Conservation (phyloP, 2,329 filamentous ascomycete species). For the Trichoderma sp. region DNA sequence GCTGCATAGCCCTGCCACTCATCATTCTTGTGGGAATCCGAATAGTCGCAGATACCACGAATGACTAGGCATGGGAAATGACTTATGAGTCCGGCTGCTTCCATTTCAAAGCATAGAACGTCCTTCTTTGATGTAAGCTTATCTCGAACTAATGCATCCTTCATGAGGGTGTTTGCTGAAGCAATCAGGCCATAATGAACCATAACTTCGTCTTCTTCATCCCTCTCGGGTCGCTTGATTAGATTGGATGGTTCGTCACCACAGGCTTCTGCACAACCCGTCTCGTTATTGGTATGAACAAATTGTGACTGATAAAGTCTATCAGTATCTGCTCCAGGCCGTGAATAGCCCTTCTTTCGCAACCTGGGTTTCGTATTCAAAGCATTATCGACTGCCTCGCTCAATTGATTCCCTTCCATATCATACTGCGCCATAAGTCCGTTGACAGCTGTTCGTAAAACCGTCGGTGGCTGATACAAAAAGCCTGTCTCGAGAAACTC, state of each 20-base stretch:
- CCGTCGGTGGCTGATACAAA: not conserved
- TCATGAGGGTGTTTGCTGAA: not conserved
- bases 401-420: not conserved
- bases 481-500: not conserved
- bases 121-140: not conserved
- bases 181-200: not conserved
- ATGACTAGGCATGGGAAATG: not conserved
- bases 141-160: not conserved
- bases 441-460: not conserved
- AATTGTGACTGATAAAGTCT: not conserved
- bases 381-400: not conserved
- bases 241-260: not conserved
- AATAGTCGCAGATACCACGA: not conserved
- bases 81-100: not conserved
- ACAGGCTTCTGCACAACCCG: not conserved
- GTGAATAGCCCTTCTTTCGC: not conserved
- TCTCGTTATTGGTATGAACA: not conserved
- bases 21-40: not conserved
- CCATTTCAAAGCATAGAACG: constrained; percentile 2
- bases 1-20: not conserved
- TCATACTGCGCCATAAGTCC: not conserved
- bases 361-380: not conserved
- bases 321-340: not conserved
- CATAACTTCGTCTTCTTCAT: not conserved
- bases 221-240: not conserved